Percentiles rank a stretch among this genome's conserved stretches.
phyloP scores from a whole-genome alignment of 192 early-diverging fungal genomes.

The Kickxella alabastrina region DNA sequence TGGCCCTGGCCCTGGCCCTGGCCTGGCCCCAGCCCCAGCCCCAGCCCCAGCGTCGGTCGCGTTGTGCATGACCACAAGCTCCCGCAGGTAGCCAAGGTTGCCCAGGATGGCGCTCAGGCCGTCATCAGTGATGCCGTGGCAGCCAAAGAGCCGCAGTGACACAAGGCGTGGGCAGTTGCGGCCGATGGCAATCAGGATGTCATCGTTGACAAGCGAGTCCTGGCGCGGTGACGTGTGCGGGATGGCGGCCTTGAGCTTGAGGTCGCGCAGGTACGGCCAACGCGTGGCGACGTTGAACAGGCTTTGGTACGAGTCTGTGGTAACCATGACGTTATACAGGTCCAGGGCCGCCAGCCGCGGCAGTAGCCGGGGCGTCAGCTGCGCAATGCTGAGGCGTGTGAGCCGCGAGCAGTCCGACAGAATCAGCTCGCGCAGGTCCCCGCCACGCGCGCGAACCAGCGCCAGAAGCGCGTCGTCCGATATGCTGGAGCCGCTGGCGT shows the following conservation, averaged over 20 bases:
- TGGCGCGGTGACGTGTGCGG: constrained; percentile 32
- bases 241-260: constrained; percentile 46
- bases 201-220: constrained; percentile 47
- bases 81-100: constrained; percentile 46
- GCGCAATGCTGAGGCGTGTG: constrained; percentile 31
- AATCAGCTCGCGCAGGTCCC: constrained; percentile 25
- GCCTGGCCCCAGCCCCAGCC: background rate
- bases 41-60: background rate
- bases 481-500: constrained; percentile 42
- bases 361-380: constrained; percentile 31
- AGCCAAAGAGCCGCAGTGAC: constrained; percentile 47
- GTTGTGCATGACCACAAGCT: constrained; percentile 51
- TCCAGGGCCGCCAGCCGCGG: constrained; percentile 28
- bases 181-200: constrained; percentile 47
- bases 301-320: constrained; percentile 39
- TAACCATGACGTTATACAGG: constrained; percentile 48
- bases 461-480: constrained; percentile 32
- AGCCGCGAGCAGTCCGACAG: constrained; percentile 46
- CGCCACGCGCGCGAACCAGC: constrained; percentile 22
- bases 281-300: constrained; percentile 33
- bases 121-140: constrained; percentile 45
- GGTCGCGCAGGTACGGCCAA: constrained; percentile 47
- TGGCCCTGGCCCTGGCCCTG: background rate
- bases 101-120: constrained; percentile 47
- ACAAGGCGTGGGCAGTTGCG: constrained; percentile 43